Evolutionary conservation across 352 stramenopile species (phyloP), one percentile per base, ranked within the genome.

Genomic region (Globisporangium irregulare): DNA sequence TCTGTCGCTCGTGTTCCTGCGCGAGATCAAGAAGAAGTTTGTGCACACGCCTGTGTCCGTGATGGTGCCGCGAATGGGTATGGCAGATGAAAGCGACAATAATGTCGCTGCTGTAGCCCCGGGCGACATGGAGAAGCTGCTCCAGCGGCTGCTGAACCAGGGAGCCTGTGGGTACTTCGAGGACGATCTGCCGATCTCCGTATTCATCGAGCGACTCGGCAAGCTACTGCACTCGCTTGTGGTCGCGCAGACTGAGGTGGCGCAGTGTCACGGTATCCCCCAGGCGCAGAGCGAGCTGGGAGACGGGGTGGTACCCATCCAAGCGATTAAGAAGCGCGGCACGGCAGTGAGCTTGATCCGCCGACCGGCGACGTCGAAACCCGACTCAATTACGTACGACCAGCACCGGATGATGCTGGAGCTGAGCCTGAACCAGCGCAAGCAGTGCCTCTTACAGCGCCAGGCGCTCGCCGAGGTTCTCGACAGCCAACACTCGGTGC

Each of bases 101-200:
- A n/a, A 22, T n/a, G n/a, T 4, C 15, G 20, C 20, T 53, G 7
- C 18, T 25, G 46, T 25, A 8, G 3, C 10, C 22, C 18, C 25
- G 4, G 20, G 56, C 2, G 78, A 83, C 7, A 67, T 71, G 18
- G 68, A 81, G 15, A 90, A 89, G 63, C 62, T 92, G 38, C 67
- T 92, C 20, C 71, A 78, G 38, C 69, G 79, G 46, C 75, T 76
- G 34, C 60, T 92, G 22, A 68, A 79, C n/a, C 78, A 87, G 1
- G 81, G 84, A 15, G 81, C 69, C 12, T 93, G 82, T 58, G 84
- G 84, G 1, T 93, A 77, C 66, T 91, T 93, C 36, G 75, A 89
- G 65, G 75, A 86, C 69, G 60, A 67, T 2, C 56, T 89, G 7
- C 41, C 69, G 4, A 63, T 79, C 7, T 50, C 82, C 1, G 57